phyloP scores from a whole-genome alignment of 345 rosid genomes.

The Trapa bicornis region DNA sequence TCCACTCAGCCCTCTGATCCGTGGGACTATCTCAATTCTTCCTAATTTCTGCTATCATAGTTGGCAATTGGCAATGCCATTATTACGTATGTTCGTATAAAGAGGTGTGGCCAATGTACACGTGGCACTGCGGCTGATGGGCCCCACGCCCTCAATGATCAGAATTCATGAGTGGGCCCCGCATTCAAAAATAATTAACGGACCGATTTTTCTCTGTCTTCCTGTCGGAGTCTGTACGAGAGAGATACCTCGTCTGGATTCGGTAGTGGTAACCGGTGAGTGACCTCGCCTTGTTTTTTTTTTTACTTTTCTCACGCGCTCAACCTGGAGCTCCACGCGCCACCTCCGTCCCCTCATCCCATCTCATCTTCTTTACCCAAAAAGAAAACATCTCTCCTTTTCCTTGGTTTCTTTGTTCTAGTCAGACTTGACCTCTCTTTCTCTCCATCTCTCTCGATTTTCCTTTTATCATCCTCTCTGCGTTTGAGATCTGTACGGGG shows the following conservation, averaged over 20 bases:
- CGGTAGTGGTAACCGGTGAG: too few relatives aligned
- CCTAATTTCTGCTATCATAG: too few relatives aligned
- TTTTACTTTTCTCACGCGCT: constrained; percentile 11
- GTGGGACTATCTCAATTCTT: too few relatives aligned
- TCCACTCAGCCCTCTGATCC: neutral
- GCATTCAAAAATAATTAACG: too few relatives aligned
- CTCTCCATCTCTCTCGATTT: neutral
- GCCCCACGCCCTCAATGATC: neutral
- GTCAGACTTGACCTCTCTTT: neutral
- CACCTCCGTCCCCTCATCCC: neutral
- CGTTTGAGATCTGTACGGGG: neutral
- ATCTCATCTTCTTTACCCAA: neutral
- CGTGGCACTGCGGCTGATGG: neutral
- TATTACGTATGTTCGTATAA: too few relatives aligned
- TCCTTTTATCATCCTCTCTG: neutral
- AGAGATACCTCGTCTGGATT: too few relatives aligned
- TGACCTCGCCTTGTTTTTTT: too few relatives aligned
- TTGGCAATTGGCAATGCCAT: too few relatives aligned
- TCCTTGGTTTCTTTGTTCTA: neutral
- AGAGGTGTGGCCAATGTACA: neutral
- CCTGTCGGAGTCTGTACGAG: neutral
- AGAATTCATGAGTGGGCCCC: neutral
- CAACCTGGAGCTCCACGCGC: constrained; percentile 2
- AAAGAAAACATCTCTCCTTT: neutral
- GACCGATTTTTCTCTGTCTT: too few relatives aligned